Evolutionary conservation across 306 rosid genomes (phyloP), one percentile per base, ranked within the genome.

Genomic region (Abrus precatorius): DNA sequence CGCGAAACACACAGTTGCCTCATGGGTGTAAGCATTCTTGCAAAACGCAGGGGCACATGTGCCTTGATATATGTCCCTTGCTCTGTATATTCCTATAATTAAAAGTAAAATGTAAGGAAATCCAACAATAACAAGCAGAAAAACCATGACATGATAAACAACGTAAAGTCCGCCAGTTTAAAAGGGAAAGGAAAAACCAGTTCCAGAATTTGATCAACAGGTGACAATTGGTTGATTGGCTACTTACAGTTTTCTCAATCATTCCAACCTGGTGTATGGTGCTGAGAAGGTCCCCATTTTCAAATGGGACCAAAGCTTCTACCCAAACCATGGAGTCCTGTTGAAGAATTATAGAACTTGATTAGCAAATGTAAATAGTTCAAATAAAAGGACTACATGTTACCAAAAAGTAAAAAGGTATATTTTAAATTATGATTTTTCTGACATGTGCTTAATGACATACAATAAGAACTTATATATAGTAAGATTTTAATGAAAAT

Each of bases 261-360:
- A 95, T 91, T 82, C 98, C 99, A 85, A 95, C 98, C 75, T 87
- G 89, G 87, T 96, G 98, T 73, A 93, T 86, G 44, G 98, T 92
- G 84, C 92, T 90, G 28, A 96, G 92, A 78, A 96, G 97, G 87
- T 96, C 98, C 69, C 98, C 98, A 62, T 91, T 89, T 40, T 93
- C 97, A 68, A 92, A 96, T 56, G 98, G 97, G 63, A 96, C 86
- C 90, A 96, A 88, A 84, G 98, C 99, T 87, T 92, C 99, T 62
- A 96, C 91, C 97, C 98, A 95, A 33, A 92, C 98, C 99, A 93
- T 92, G 44, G 97, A 82, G 77, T 93, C 94, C 99, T 95, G 85
- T 73, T 44, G 79, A 54, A 53, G 32, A 76, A 57, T 68, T 72
- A 65, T 29, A 78, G 32, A 9, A 38, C 36, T 52, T 54, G 44